phyloP scores from a whole-genome alignment of 768 basidiomycete species.

The Pisolithus marmoratus region DNA sequence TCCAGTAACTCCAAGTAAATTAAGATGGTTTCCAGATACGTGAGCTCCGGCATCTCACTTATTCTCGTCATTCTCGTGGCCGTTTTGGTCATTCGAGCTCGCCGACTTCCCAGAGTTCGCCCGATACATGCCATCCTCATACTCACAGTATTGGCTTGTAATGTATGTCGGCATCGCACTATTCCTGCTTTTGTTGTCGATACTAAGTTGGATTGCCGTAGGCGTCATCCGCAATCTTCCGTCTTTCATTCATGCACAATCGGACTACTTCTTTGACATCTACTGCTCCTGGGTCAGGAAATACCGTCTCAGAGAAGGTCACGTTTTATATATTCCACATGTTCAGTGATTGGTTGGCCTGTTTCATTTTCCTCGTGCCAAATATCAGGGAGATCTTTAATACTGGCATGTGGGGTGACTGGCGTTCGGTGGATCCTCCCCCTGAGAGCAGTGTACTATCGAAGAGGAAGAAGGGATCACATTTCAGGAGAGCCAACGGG shows the following conservation, averaged over 20 bases:
- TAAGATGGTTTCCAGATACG: constrained; percentile 15
- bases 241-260: constrained; percentile 34
- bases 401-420: constrained; percentile 22
- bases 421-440: constrained; percentile 5
- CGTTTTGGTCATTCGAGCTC: constrained; percentile 18
- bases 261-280: constrained; percentile 30
- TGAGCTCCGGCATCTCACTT: constrained; percentile 23
- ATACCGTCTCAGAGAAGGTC: constrained; percentile 31
- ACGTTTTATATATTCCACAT: constrained; percentile 41
- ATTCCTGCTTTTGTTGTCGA: neutral
- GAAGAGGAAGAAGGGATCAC: neutral
- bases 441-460: neutral
- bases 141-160: constrained; percentile 18
- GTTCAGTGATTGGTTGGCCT: constrained; percentile 39
- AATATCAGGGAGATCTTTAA: constrained; percentile 27
- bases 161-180: constrained; percentile 23
- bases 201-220: neutral
- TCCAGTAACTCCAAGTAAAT: too few species aligned
- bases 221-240: constrained; percentile 33
- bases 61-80: constrained; percentile 16
- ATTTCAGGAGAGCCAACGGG: neutral
- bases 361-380: constrained; percentile 22
- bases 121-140: constrained; percentile 17
- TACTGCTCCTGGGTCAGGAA: constrained; percentile 25
- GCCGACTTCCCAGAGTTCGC: constrained; percentile 21